Evolutionary conservation across 2,329 filamentous ascomycete species (phyloP).

Genomic region (Alternaria dauci): DNA sequence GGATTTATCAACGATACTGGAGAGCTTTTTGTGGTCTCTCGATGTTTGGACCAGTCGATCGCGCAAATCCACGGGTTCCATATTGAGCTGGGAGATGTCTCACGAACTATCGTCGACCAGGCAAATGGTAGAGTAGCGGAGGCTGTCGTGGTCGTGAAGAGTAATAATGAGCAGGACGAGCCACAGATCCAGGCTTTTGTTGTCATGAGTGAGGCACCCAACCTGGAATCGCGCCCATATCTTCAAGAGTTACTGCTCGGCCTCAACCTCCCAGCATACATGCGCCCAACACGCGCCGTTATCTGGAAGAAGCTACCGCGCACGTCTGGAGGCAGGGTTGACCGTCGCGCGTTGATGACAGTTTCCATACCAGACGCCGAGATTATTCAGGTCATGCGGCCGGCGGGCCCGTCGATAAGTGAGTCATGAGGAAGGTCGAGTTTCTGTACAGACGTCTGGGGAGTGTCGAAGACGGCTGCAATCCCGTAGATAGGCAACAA

Average conservation of each 20-base stretch:
- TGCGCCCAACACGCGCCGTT: slow-evolving; percentile 1
- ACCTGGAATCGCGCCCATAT: neutral
- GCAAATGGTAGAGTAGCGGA: neutral
- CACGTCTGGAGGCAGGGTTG: neutral
- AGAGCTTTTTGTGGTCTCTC: neutral
- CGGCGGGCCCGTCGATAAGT: neutral
- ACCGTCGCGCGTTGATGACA: neutral
- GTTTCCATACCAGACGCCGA: slow-evolving; percentile 2
- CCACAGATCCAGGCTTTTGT: neutral
- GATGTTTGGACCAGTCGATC: neutral
- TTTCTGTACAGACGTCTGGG: neutral
- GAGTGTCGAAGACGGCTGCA: neutral
- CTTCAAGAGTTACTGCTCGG: neutral
- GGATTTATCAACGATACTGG: slow-evolving; percentile 1
- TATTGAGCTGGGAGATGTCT: neutral
- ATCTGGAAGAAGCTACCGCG: neutral
- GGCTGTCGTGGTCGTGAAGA: neutral
- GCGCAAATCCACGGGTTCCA: neutral
- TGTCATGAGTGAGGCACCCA: neutral
- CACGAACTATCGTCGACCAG: neutral
- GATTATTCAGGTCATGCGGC: slow-evolving; percentile 3
- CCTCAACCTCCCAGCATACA: slow-evolving; percentile 6
- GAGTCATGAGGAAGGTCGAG: slow-evolving; percentile 4
- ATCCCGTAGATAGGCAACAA: neutral
- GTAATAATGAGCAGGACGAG: neutral